phyloP scores from a whole-genome alignment of 176 grass and related monocot genomes.

The Coix lacrymajobi region DNA sequence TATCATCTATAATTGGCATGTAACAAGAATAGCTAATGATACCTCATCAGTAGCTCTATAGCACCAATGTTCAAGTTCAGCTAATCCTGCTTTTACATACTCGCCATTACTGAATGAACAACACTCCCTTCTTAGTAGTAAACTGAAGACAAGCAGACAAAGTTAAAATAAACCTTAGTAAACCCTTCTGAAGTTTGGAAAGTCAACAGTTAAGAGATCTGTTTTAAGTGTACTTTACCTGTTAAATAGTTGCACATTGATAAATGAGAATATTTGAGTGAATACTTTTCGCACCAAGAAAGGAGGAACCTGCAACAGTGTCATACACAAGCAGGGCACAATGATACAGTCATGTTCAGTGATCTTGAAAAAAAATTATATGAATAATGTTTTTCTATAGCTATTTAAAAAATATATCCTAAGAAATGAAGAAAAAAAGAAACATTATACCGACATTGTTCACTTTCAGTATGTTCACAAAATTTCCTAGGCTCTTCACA shows the following conservation, averaged over 20 bases:
- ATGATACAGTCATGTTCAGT: slow-evolving; percentile 1
- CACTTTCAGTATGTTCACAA: slow-evolving; percentile 77
- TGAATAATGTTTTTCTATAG: background rate
- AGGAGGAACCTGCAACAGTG: slow-evolving; percentile 69
- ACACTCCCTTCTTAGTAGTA: slow-evolving; percentile 95
- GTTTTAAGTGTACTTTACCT: slow-evolving; percentile 46
- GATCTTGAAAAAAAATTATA: slow-evolving; percentile 4
- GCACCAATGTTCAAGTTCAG: slow-evolving; percentile 99
- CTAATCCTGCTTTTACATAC: slow-evolving; percentile 95
- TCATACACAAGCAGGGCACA: background rate
- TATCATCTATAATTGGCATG: slow-evolving; percentile 5
- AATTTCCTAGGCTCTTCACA: slow-evolving; percentile 86
- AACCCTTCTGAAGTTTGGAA: slow-evolving; percentile 3
- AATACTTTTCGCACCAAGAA: slow-evolving; percentile 99
- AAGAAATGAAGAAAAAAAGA: background rate
- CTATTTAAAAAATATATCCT: background rate
- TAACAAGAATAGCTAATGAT: slow-evolving; percentile 33
- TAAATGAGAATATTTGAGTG: slow-evolving; percentile 98
- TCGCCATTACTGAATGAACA: slow-evolving; percentile 99
- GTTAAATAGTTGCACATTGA: slow-evolving; percentile 98
- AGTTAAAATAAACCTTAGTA: slow-evolving; percentile 14
- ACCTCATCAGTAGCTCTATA: slow-evolving; percentile 95
- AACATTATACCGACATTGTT: slow-evolving; percentile 77
- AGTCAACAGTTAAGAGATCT: background rate
- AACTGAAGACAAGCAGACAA: slow-evolving; percentile 46